Percentiles rank a stretch among this genome's conserved stretches.
Conservation (phyloP, 2,329 filamentous ascomycete species). For the Verticillium alfalfae region DNA sequence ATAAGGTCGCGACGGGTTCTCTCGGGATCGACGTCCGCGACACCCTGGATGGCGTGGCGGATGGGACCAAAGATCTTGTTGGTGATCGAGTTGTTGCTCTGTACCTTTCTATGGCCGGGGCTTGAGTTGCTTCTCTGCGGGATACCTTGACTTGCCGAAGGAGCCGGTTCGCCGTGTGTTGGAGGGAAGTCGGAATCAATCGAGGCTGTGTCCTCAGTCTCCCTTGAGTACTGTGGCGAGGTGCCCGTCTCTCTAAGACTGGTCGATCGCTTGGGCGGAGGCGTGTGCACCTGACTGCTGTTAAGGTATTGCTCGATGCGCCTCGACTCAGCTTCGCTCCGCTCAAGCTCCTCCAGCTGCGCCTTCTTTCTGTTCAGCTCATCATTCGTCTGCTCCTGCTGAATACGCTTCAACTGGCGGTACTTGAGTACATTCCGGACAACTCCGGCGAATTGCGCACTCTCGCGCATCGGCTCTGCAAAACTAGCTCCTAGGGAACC, state of each 20-base stretch:
- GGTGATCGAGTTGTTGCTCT: constrained; percentile 86
- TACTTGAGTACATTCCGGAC: constrained; percentile 86
- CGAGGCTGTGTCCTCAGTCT: constrained; percentile 72
- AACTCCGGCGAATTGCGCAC: constrained; percentile 92
- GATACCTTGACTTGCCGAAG: constrained; percentile 69
- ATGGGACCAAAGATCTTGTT: constrained; percentile 92
- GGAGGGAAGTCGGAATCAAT: constrained; percentile 96
- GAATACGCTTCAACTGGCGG: constrained; percentile 85
- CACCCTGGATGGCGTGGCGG: constrained; percentile 91
- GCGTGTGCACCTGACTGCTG: constrained; percentile 57
- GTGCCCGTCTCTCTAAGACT: constrained; percentile 44
- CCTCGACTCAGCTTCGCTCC: constrained; percentile 86
- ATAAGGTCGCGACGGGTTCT: constrained; percentile 87
- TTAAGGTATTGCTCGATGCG: constrained; percentile 91
- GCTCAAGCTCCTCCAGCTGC: constrained; percentile 82
- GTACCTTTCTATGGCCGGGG: constrained; percentile 68
- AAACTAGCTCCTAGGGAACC: constrained; percentile 86
- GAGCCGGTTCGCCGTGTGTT: constrained; percentile 70
- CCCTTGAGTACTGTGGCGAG: constrained; percentile 46
- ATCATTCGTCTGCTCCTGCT: constrained; percentile 95
- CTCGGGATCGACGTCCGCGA: constrained; percentile 94
- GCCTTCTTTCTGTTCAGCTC: constrained; percentile 82
- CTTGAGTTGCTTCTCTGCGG: constrained; percentile 43
- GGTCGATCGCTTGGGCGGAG: constrained; percentile 62
- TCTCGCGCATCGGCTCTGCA: constrained; percentile 96